Percentiles rank a stretch among this genome's conserved stretches.
Conservation (phyloP, 257 asterid species). For the Nicotiana tomentosiformis region DNA sequence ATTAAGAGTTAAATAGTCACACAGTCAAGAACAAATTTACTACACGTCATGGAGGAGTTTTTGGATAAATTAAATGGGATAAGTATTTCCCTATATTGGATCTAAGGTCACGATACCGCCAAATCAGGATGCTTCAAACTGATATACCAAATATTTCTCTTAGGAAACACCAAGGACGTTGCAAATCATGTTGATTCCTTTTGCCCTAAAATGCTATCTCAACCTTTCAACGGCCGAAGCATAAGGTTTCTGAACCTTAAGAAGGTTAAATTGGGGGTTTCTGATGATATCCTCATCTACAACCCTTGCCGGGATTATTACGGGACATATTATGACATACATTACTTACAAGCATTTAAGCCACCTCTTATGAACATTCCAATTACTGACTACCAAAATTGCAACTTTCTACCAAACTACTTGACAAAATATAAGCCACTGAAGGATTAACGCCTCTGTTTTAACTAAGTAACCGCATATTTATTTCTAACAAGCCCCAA, state of each 20-base stretch:
- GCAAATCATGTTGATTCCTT: background rate
- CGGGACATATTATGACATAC: background rate
- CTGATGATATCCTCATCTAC: background rate
- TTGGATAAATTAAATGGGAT: background rate
- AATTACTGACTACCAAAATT: background rate
- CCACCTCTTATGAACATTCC: background rate
- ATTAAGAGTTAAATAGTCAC: background rate
- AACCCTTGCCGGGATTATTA: background rate
- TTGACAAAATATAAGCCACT: background rate
- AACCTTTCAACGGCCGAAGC: background rate
- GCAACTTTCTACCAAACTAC: background rate
- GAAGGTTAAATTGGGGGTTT: background rate
- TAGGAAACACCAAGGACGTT: background rate
- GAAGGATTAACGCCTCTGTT: background rate
- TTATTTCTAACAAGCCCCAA: background rate
- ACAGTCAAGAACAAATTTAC: background rate
- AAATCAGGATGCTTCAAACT: background rate
- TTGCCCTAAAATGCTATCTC: background rate
- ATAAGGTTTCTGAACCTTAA: background rate
- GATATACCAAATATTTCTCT: background rate
- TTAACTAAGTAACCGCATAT: background rate
- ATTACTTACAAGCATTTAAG: background rate
- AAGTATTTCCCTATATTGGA: background rate
- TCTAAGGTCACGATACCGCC: background rate
- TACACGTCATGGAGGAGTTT: background rate